phyloP scores from a whole-genome alignment of 345 rosid genomes.

The Populus euphratica region DNA sequence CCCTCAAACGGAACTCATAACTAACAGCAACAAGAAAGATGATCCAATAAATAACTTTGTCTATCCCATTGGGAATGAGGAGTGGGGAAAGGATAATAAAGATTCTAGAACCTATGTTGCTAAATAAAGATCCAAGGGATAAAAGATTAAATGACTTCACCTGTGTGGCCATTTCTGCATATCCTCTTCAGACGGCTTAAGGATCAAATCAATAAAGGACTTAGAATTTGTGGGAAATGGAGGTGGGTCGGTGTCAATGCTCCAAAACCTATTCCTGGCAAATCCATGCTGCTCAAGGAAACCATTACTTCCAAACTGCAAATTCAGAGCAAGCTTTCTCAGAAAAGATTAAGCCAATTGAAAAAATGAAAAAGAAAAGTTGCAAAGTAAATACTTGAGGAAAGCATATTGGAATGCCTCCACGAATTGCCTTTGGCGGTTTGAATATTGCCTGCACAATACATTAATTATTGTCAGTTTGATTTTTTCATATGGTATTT shows the following conservation, averaged over 20 bases:
- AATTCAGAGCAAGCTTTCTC: slow-evolving; percentile 8
- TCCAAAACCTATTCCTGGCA: slow-evolving; percentile 90
- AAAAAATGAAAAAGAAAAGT: slow-evolving; percentile 16
- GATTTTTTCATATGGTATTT: background rate
- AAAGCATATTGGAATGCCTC: slow-evolving; percentile 95
- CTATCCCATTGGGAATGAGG: background rate
- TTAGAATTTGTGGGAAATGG: slow-evolving; percentile 55
- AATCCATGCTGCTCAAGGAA: slow-evolving; percentile 78
- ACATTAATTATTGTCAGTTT: slow-evolving; percentile 10
- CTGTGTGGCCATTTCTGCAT: slow-evolving; percentile 80
- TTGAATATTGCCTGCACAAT: slow-evolving; percentile 62
- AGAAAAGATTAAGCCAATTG: slow-evolving; percentile 14
- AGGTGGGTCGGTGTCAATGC: slow-evolving; percentile 67
- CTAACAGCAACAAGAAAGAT: slow-evolving; percentile 31
- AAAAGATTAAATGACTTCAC: slow-evolving; percentile 33
- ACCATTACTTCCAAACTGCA: slow-evolving; percentile 76
- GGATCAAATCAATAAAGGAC: slow-evolving; percentile 70
- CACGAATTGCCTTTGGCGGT: slow-evolving; percentile 86
- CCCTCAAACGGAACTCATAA: slow-evolving; percentile 85
- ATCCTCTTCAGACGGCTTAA: slow-evolving; percentile 79
- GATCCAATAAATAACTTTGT: background rate
- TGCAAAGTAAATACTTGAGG: slow-evolving; percentile 62
- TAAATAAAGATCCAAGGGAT: background rate
- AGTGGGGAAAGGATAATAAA: background rate
- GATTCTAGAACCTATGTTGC: background rate